Conservation (phyloP, 257 asterid species). For the Solanum peruvianum region DNA sequence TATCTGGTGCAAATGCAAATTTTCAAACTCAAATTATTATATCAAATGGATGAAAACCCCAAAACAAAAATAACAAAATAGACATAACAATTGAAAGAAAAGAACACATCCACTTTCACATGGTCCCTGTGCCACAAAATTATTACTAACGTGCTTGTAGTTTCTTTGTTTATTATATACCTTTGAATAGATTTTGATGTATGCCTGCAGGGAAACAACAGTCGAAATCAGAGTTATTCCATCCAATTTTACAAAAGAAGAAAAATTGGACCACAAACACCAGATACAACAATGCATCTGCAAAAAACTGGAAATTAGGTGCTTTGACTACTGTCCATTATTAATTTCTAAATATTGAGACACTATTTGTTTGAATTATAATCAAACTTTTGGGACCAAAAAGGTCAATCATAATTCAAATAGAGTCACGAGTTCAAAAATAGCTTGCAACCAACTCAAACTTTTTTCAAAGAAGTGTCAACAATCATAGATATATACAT, state of each 20-base stretch:
- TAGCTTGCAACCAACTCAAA: neutral
- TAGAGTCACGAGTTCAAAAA: too few species aligned
- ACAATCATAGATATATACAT: neutral
- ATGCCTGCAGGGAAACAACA: neutral
- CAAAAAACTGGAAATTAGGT: neutral
- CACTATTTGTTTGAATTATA: neutral
- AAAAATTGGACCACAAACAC: neutral
- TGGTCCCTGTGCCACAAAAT: neutral
- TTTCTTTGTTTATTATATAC: neutral
- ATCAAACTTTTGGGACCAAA: neutral
- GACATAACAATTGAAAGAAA: neutral
- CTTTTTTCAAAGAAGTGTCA: neutral
- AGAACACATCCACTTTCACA: neutral
- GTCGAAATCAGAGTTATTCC: neutral
- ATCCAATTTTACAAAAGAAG: neutral
- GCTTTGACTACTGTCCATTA: neutral
- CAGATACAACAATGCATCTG: neutral
- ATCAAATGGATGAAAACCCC: neutral
- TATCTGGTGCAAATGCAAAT: too few species aligned
- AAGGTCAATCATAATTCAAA: neutral
- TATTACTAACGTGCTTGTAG: neutral
- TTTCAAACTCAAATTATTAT: neutral
- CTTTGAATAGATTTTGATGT: neutral
- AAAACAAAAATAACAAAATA: neutral
- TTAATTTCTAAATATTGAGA: neutral